Evolutionary conservation across 2,329 filamentous ascomycete species (phyloP), one percentile per base, ranked within the genome.

Genomic region (Lachnellula cervina): DNA sequence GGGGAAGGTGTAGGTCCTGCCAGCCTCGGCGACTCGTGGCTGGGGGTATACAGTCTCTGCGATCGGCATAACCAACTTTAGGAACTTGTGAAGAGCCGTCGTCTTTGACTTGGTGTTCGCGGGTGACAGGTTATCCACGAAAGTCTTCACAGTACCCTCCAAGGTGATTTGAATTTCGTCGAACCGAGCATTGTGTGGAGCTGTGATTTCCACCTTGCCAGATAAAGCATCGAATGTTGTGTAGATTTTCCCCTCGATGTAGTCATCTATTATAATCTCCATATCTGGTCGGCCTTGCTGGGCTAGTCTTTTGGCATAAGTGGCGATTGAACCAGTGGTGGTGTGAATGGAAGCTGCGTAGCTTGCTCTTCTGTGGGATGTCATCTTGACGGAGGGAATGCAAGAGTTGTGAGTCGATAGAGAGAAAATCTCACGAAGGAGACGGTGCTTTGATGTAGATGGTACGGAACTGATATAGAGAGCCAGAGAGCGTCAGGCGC

Each of bases 61-160:
- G 23, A 70, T 60, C n/a, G 69, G 69, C 69, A 70, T 70, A 35
- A 56, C 49, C 49, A 70, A 53, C 28, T 65, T 69, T 34, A 70
- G 54, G 48, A 70, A 69, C 51, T 60, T 66, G 58, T 70, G 69
- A 13, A 56, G 40, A 11, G 68, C 67, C 11, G 59, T 64, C 8
- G 62, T 67, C 25, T 59, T 61, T 2, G 60, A 57, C 42, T 47
- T 58, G 32, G 63, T 51, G 32, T 35, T 59, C 2, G 66, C 56
- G 6, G 66, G 60, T 19, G 67, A 64, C 14, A 69, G 28, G 48
- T 61, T 64, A 49, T 69, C 67, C 17, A 69, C 60, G 53, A 57
- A 65, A n/a, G 66, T 68, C 52, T 59, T 62, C 17, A 59, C 57
- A 13, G 55, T 55, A 1, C 67, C 68, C 42, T 69, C 68, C 11